Percentiles rank a stretch among this genome's conserved stretches.
These are phyloP conservation scores for Dendrobium catenatum DNA, from an alignment of 106 monocot species.

Conservation along the genomic window DNA sequence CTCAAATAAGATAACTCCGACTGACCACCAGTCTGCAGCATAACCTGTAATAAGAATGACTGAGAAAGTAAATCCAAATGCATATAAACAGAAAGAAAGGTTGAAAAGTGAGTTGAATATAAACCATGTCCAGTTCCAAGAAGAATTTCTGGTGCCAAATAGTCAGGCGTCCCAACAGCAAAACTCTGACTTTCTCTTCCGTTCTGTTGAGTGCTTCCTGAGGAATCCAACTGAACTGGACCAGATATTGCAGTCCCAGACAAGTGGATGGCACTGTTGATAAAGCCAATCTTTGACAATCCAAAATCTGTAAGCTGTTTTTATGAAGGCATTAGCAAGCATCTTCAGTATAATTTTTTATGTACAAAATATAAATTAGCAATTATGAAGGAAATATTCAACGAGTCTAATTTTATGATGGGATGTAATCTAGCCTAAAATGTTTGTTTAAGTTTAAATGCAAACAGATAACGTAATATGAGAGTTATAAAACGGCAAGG, in stretches of 20 bases:
- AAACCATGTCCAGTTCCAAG: constrained; percentile 59
- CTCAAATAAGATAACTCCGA: constrained; percentile 67
- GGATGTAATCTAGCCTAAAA: too few relatives aligned
- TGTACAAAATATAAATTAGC: too few relatives aligned
- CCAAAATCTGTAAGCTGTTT: constrained; percentile 85
- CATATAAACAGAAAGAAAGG: neutral
- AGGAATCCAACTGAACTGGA: constrained; percentile 20
- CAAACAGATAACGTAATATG: neutral
- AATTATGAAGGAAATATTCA: neutral
- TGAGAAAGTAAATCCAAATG: neutral
- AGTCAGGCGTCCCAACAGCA: constrained; percentile 59
- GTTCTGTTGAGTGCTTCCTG: constrained; percentile 2
- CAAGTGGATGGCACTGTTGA: constrained; percentile 45
- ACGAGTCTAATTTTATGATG: neutral
- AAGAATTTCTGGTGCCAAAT: constrained; percentile 63
- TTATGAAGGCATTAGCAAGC: constrained; percentile 1
- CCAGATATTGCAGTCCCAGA: constrained; percentile 19
- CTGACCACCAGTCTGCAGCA: constrained; percentile 82
- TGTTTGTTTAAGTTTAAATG: neutral
- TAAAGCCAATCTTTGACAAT: constrained; percentile 67
- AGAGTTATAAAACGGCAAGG: neutral
- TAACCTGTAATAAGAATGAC: constrained; percentile 26
- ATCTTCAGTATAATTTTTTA: neutral
- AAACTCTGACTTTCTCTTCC: constrained; percentile 20
- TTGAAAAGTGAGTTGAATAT: neutral